phyloP scores from a whole-genome alignment of 495 filamentous ascomycete species.

The Jackrogersella minutella region DNA sequence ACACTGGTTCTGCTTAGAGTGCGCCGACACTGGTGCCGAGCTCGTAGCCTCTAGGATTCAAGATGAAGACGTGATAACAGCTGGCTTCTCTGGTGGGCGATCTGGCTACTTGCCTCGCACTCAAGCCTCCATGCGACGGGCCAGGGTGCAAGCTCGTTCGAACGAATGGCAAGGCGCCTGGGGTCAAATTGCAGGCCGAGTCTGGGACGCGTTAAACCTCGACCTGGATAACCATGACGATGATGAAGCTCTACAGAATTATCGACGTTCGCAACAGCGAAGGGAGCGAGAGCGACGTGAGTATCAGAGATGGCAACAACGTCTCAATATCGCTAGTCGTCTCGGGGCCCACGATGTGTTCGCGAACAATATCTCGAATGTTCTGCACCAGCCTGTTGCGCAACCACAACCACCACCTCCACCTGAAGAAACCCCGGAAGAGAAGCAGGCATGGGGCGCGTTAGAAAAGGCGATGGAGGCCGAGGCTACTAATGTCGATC shows the following conservation, averaged over 20 bases:
- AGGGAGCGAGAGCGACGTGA: conserved; percentile 71
- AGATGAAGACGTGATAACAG: conserved; percentile 47
- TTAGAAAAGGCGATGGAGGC: conserved; percentile 83
- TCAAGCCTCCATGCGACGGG: conserved; percentile 56
- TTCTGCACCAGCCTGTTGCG: conserved; percentile 37
- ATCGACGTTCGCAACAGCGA: conserved; percentile 63
- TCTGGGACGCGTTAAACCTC: conserved; percentile 68
- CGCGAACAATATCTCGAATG: conserved; percentile 61
- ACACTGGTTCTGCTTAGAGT: conserved; percentile 86
- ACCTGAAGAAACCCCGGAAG: conserved; percentile 76
- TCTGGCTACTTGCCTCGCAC: conserved; percentile 57
- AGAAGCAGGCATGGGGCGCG: conserved; percentile 85
- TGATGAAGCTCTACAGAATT: conserved; percentile 65
- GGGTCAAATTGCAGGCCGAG: conserved; percentile 58
- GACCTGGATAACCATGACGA: conserved; percentile 92
- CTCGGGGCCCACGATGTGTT: conserved; percentile 76
- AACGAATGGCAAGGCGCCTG: conserved; percentile 65
- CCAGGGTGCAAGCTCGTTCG: conserved; percentile 55
- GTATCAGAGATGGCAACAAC: conserved; percentile 77
- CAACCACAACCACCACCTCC: conserved; percentile 48
- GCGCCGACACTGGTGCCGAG: conserved; percentile 53
- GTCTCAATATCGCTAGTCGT: conserved; percentile 78
- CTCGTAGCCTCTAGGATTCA: conserved; percentile 57
- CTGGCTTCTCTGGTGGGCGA: conserved; percentile 22
- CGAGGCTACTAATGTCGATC: conserved; percentile 50